A percentile compares a stretch with the other conserved stretches of the same genome.
Evolutionary conservation across 2,329 filamentous ascomycete genomes (phyloP).

Genomic region (Septoria petroselini): DNA sequence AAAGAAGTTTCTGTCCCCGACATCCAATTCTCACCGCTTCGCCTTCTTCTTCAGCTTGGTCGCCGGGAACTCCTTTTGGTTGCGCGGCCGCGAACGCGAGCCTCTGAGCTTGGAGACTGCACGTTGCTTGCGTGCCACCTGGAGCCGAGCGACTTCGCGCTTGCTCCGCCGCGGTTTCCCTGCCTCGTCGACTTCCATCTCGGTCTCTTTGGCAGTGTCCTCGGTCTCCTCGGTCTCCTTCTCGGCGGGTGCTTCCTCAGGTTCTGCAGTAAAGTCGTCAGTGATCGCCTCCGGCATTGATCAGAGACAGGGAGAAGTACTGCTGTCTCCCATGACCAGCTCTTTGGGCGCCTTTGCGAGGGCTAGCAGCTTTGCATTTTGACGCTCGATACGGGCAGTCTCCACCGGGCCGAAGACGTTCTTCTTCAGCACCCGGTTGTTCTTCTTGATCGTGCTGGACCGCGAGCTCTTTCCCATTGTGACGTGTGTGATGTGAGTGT

Average conservation of each 20-base stretch:
- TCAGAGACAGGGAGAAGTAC: too few relatives aligned
- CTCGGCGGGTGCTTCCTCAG: constrained; percentile 1
- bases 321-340: constrained; percentile 51
- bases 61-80: constrained; percentile 41
- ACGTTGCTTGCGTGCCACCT: constrained; percentile 36
- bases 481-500: constrained; percentile 18
- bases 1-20: background rate
- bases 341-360: constrained; percentile 75
- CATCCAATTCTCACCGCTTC: constrained; percentile 32
- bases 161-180: constrained; percentile 23
- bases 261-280: background rate
- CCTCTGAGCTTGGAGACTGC: constrained; percentile 34
- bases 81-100: constrained; percentile 39
- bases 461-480: constrained; percentile 85
- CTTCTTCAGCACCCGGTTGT: constrained; percentile 75
- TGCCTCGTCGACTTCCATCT: constrained; percentile 42
- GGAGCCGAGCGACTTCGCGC: constrained; percentile 26
- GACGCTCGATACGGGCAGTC: constrained; percentile 72
- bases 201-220: constrained; percentile 11
- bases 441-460: constrained; percentile 75
- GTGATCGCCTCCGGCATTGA: too few relatives aligned
- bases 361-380: constrained; percentile 82
- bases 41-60: constrained; percentile 26
- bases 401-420: constrained; percentile 83
- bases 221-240: background rate